A percentile compares a stretch with the other conserved stretches of the same genome.
These are phyloP conservation scores for Pulveroboletus sp. DNA, from an alignment of 768 basidiomycete species.

Conservation along the genomic window DNA sequence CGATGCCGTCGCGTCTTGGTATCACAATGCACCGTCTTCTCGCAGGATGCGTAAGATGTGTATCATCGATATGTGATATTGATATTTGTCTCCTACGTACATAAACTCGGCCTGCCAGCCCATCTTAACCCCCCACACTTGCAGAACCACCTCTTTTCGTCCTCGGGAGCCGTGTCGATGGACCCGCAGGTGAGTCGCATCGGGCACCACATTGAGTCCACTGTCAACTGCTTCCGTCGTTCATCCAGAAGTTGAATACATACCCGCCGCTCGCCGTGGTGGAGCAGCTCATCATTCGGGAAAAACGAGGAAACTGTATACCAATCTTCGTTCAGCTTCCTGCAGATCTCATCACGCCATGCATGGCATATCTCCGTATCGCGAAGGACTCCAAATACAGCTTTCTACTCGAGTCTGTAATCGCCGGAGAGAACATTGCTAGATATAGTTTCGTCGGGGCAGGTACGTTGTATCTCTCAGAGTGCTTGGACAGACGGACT, in stretches of 20 bases:
- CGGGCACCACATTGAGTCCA: slow-evolving; percentile 15
- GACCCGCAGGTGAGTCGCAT: slow-evolving; percentile 43
- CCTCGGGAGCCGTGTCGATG: slow-evolving; percentile 29
- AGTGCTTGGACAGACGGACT: not conserved
- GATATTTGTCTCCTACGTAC: slow-evolving; percentile 6
- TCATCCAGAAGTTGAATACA: slow-evolving; percentile 56
- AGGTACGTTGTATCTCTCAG: slow-evolving; percentile 47
- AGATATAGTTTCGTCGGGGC: slow-evolving; percentile 96
- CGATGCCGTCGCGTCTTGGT: not conserved
- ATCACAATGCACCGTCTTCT: not conserved
- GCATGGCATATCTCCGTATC: slow-evolving; percentile 91
- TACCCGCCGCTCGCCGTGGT: slow-evolving; percentile 69
- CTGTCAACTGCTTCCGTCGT: slow-evolving; percentile 54
- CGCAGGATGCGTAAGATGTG: no score
- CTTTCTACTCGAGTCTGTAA: slow-evolving; percentile 90
- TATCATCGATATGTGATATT: not conserved
- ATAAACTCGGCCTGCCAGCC: not conserved
- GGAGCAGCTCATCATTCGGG: slow-evolving; percentile 70
- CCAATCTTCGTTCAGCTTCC: slow-evolving; percentile 91
- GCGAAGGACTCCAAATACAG: slow-evolving; percentile 91
- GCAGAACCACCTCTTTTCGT: not conserved
- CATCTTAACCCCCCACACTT: not conserved
- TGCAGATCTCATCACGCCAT: slow-evolving; percentile 94
- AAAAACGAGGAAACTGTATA: slow-evolving; percentile 87
- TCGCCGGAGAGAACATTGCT: slow-evolving; percentile 84